These are phyloP conservation scores for Aspergillus tamarii DNA, from an alignment of 2,329 filamentous ascomycete species.

Conservation along the genomic window DNA sequence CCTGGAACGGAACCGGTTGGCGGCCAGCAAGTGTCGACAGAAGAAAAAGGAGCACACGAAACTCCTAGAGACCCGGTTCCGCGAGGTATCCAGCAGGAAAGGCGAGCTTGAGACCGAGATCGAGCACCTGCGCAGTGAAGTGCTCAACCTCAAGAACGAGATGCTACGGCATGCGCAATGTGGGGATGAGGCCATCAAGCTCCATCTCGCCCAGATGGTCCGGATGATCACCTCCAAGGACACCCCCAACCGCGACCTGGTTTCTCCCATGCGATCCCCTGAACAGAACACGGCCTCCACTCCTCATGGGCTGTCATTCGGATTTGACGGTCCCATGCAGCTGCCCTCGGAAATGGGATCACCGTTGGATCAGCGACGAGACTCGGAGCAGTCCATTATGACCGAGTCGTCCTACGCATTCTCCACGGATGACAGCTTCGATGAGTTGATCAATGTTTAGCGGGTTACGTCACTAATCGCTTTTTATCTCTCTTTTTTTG, in stretches of 20 bases:
- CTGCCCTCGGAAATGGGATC: background rate
- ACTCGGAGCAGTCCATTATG: background rate
- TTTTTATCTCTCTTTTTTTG: background rate
- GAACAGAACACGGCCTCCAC: background rate
- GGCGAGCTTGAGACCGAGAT: constrained; percentile 37
- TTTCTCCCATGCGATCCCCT: background rate
- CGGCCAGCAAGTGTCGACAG: constrained; percentile 64
- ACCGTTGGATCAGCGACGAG: constrained; percentile 26
- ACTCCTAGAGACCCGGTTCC: constrained; percentile 47
- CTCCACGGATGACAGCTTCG: background rate
- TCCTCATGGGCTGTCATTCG: background rate
- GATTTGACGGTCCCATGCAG: background rate
- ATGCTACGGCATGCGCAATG: constrained; percentile 45
- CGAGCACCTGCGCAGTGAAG: constrained; percentile 38
- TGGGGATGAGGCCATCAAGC: constrained; percentile 41
- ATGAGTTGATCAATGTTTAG: background rate
- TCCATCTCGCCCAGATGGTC: constrained; percentile 42
- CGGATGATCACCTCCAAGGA: constrained; percentile 27
- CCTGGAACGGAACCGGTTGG: constrained; percentile 62
- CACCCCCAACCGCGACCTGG: background rate
- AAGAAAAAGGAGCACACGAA: constrained; percentile 64
- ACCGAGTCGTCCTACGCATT: background rate
- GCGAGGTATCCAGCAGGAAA: constrained; percentile 41
- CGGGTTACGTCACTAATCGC: background rate
- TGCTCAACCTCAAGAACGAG: constrained; percentile 45